These are phyloP conservation scores for Plasmodium vinckei DNA, from an alignment of 169 alveolate genomes.

Conservation along the genomic window DNA sequence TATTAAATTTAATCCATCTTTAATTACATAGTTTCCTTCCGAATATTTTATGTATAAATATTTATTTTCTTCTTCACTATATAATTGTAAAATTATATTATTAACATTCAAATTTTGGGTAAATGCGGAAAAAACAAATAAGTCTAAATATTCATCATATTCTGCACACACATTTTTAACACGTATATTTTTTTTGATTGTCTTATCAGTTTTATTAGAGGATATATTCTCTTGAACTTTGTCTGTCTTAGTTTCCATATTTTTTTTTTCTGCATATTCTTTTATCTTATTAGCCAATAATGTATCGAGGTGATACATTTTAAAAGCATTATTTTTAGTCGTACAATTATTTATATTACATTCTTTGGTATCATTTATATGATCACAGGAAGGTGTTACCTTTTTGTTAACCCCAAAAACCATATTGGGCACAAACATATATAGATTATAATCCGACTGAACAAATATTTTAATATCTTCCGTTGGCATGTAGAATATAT, in stretches of 20 bases:
- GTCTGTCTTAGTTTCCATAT: neutral
- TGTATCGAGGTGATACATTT: constrained; percentile 38
- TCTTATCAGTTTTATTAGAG: neutral
- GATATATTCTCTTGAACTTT: neutral
- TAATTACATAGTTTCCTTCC: constrained; percentile 9
- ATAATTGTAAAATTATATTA: constrained; percentile 45
- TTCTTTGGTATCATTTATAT: neutral
- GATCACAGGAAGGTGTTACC: neutral
- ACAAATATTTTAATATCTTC: constrained; percentile 37
- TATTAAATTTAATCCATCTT: constrained; percentile 42
- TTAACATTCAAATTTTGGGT: constrained; percentile 17
- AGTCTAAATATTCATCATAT: constrained; percentile 55
- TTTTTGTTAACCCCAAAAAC: constrained; percentile 9
- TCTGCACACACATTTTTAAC: constrained; percentile 40
- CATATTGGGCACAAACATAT: constrained; percentile 60
- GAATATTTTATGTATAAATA: constrained; percentile 19
- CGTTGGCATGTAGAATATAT: constrained; percentile 36
- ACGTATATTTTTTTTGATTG: neutral
- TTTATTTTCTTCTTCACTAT: constrained; percentile 41
- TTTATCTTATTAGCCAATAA: constrained; percentile 10
- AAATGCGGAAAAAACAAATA: constrained; percentile 56
- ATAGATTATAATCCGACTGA: constrained; percentile 51
- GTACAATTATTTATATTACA: neutral
- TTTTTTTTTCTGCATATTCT: neutral
- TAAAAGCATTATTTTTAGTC: neutral